Base-by-base conservation (phyloP, 805 yeast species). In the Sugiyamaella chiloensis region DNA sequence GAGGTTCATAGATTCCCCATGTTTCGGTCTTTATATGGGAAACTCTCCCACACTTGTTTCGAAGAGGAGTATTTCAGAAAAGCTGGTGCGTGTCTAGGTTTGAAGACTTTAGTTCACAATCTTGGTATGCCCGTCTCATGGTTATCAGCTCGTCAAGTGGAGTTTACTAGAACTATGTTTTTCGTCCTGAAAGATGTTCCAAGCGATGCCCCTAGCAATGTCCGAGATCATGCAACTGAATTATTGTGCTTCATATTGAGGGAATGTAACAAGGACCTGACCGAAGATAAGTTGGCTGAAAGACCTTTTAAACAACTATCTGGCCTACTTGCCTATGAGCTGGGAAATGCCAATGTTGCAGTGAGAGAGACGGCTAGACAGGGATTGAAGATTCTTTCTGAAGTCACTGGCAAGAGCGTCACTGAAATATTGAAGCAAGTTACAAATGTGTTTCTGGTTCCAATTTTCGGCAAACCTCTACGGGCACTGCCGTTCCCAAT, bases 401-500 rank as follows among this genome's bases (percentile, higher is more conserved):
- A 83, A 11, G 77, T 85, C 0, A 82, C 95, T 0, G 70, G 71
- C 1, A 82, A 83, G 11, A 78, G 95, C 1, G 74, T 87, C 39
- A 77, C 91, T 1, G 78, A 81, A 1, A 77, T 95, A 57, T 81
- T 95, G 65, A 79, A 81, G 3, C 90, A 91, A 16, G 90, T 95
- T 45, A 87, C 89, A 58, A 83, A 80, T 41, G 79, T 90, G 21
- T 70, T 95, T 24, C 68, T 93, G 40, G 86, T 95, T 0, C 98
- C 99, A 5, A 93, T 93, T 19, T 95, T 93, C 71, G 96, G 96
- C 2, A 93, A 93, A 62, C 99, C 99, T 0, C 68, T 93, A 49
- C 75, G 99, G 53, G 99, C 99, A 0, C 73, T 93, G 52, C 99
- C 99, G 0, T 93, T 95, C 69, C 93, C 96, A 3, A 93, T 91